Conservation (phyloP, 345 rosid genomes). For the Nasturtium officinale region DNA sequence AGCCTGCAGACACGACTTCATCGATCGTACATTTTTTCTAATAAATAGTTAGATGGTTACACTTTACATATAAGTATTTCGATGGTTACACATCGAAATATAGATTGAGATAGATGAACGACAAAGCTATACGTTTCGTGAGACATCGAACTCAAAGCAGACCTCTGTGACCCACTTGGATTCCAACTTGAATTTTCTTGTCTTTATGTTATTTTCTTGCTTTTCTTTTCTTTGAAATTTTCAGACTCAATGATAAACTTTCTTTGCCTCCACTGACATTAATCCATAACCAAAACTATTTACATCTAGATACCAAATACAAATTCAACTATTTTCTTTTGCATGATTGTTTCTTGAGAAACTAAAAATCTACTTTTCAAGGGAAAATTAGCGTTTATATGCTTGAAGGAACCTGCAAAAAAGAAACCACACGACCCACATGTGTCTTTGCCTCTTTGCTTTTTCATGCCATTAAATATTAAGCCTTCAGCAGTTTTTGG, state of each 20-base stretch:
- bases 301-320: slow-evolving; percentile 18
- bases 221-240: slow-evolving; percentile 5
- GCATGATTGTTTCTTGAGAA: background rate
- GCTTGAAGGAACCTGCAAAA: slow-evolving; percentile 25
- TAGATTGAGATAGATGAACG: slow-evolving; percentile 16
- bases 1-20: slow-evolving; percentile 35
- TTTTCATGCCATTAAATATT: slow-evolving; percentile 25
- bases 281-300: background rate
- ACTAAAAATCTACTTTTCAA: background rate
- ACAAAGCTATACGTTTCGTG: slow-evolving; percentile 37
- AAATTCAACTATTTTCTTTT: background rate
- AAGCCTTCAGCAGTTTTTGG: slow-evolving; percentile 39
- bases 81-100: slow-evolving; percentile 2
- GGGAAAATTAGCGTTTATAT: background rate
- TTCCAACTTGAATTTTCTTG: slow-evolving; percentile 38
- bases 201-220: slow-evolving; percentile 24
- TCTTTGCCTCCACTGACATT: slow-evolving; percentile 3
- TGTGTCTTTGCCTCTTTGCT: slow-evolving; percentile 19
- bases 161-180: slow-evolving; percentile 49
- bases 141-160: slow-evolving; percentile 36
- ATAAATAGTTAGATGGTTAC: too few species aligned
- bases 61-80: too few species aligned
- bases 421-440: slow-evolving; percentile 39
- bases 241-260: slow-evolving; percentile 6
- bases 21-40: slow-evolving; percentile 13